Evolutionary conservation across 2,329 filamentous ascomycete genomes (phyloP).

Genomic region (Pezicula rhizophila): DNA sequence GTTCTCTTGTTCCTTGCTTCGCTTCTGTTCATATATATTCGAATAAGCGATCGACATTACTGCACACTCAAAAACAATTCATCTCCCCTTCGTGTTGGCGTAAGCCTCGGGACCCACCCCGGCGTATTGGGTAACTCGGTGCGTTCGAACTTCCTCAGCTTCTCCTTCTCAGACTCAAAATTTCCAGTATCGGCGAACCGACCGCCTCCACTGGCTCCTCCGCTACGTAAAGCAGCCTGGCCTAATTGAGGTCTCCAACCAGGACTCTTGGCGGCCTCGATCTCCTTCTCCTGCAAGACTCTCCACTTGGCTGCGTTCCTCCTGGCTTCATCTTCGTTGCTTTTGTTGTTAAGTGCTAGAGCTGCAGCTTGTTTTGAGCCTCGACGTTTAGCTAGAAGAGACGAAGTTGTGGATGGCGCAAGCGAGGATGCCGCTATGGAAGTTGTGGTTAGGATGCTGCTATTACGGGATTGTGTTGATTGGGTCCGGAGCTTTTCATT

Average conservation of each 20-base stretch:
- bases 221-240: background rate
- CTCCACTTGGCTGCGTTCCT: slow-evolving; percentile 20
- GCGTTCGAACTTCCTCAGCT: slow-evolving; percentile 5
- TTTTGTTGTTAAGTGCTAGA: slow-evolving; percentile 31
- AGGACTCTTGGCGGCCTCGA: slow-evolving; percentile 17
- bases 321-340: slow-evolving; percentile 12
- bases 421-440: slow-evolving; percentile 4
- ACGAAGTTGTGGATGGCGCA: slow-evolving; percentile 28
- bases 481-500: too few species aligned
- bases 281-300: slow-evolving; percentile 18
- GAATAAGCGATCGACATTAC: slow-evolving; percentile 21
- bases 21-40: too few species aligned
- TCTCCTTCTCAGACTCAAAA: background rate
- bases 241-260: slow-evolving; percentile 20
- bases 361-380: slow-evolving; percentile 43
- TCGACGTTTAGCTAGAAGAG: slow-evolving; percentile 47
- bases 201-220: background rate
- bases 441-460: background rate
- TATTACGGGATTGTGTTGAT: background rate
- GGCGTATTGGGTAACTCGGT: slow-evolving; percentile 40
- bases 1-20: too few species aligned
- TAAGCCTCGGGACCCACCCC: slow-evolving; percentile 58
- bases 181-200: background rate
- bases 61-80: slow-evolving; percentile 56
- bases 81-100: slow-evolving; percentile 59